Base-by-base conservation (phyloP, 108 stramenopile genomes). In the Skeletonema potamos region DNA sequence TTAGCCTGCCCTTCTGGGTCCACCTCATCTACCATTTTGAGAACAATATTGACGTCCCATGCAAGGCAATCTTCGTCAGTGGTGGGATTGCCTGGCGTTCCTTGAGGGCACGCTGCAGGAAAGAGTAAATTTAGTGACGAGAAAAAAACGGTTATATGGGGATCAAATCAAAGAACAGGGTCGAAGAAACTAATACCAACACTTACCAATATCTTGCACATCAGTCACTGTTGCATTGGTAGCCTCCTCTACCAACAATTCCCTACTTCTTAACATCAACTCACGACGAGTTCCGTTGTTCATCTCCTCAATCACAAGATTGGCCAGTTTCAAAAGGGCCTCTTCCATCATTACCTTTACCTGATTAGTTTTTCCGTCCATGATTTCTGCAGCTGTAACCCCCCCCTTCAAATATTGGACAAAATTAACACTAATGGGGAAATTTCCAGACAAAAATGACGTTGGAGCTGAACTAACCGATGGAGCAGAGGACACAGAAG, bases 131-230 rank as follows among this genome's bases (percentile, higher is more conserved):
- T 24, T 22, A 51, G 22, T 3, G 15, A 0, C 2, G 2, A 41
- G n/a, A 15, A 41, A 41, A 41, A 41, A 0, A 41, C 15, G 39
- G 15, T 41, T n/a, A 41, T n/a, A 15, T n/a, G 3, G 39, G 15
- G 30, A 44, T 12, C 20, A 20, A 33, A 30, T 58, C 12, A 24
- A 68, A 34, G 6, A 26, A 3, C 26, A 15, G 15, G 12, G 13
- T 11, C 22, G 17, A 55, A 70, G 12, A 13, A 29, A 60, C 22
- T 18, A 26, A 68, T 24, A 15, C 17, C 27, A 51, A 10, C 22
- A 76, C 79, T 76, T 36, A 81, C 79, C 69, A 48, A 76, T 29
- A 72, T 81, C 70, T 43, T 62, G 24, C 6, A 72, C 68, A 64
- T 68, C 68, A 54, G 62, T 58, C 4, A 82, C 64, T 5, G 65